Evolutionary conservation across 2,329 filamentous ascomycete species (phyloP), one percentile per base, ranked within the genome.

Genomic region (Cordyceps fumosorosea): DNA sequence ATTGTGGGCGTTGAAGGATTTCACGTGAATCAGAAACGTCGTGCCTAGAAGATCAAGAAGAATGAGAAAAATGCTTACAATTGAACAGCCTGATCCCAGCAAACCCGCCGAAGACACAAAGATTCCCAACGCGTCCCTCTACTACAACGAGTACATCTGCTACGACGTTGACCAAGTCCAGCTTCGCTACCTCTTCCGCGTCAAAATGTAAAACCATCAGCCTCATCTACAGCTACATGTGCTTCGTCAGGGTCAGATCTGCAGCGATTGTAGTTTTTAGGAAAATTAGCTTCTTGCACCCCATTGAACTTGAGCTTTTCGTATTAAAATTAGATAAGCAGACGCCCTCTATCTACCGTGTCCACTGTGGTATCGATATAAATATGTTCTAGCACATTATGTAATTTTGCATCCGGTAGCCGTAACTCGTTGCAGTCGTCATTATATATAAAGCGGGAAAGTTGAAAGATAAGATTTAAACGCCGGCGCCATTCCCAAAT

Each of bases 121-220:
- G 0, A 71, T 84, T 0, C 37, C 65, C 0, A 68, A 73, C 12
- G 79, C 83, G 0, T 74, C 71, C 32, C 76, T 91, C 24, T 71
- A 75, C 56, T 91, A 91, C 75, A 91, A 91, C 69, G 89, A 91
- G 75, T 91, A 86, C 72, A 90, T 91, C 64, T 81, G 80, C 57
- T 91, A 91, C 68, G 82, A 91, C 66, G 76, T 89, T 3, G 78
- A 85, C 0, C 89, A 91, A 71, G 81, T 91, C 40, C 85, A 86
- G 50, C 77, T 91, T 5, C 82, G 88, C 5, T 91, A 91, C 68
- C 77, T 91, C 4, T 81, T 91, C 69, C 81, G 84, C 6, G 83
- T 90, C 54, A 80, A 80, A 69, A 81, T 84, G 75, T 73, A 71
- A 61, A 22, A 26, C 14, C 11, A 20, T 16, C 3, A 16, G 10